Conservation (phyloP, 2,329 filamentous ascomycete species). For the Colletotrichum magnum region DNA sequence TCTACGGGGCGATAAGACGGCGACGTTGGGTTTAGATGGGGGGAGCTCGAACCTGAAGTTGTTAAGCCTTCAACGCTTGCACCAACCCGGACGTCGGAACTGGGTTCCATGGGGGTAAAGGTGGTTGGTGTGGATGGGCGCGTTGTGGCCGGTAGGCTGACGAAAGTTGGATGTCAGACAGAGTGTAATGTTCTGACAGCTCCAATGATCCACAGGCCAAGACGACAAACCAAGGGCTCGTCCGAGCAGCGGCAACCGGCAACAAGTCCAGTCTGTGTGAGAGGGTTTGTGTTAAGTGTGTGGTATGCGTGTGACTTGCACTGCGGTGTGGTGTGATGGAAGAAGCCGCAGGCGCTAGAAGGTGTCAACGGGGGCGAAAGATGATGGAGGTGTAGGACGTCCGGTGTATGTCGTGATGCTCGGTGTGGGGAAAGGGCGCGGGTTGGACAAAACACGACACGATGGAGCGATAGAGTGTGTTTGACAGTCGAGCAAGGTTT, state of each 20-base stretch:
- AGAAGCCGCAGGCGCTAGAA: constrained; percentile 22
- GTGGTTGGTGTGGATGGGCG: too few relatives aligned
- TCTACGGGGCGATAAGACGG: constrained; percentile 5
- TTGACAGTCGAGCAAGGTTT: constrained; percentile 19
- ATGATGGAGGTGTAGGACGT: constrained; percentile 1
- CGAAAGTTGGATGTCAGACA: constrained; percentile 22
- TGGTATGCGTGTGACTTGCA: too few relatives aligned
- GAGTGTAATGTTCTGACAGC: constrained; percentile 9
- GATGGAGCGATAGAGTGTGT: constrained; percentile 17
- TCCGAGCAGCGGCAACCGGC: constrained; percentile 2
- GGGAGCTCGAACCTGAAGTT: neutral
- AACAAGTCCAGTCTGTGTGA: neutral
- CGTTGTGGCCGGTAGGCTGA: neutral
- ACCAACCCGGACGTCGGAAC: neutral
- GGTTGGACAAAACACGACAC: neutral
- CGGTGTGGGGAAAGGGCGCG: constrained; percentile 7
- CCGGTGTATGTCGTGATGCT: constrained; percentile 22
- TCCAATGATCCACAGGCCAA: neutral
- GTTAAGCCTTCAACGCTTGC: neutral
- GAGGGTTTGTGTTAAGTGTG: too few relatives aligned
- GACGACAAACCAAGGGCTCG: neutral
- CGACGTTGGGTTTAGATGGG: neutral
- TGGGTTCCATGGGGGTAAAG: constrained; percentile 10
- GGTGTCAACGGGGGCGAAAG: constrained; percentile 8
- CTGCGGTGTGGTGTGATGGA: neutral